Conservation (phyloP, 495 filamentous ascomycete genomes). For the Terfezia boudieri region DNA sequence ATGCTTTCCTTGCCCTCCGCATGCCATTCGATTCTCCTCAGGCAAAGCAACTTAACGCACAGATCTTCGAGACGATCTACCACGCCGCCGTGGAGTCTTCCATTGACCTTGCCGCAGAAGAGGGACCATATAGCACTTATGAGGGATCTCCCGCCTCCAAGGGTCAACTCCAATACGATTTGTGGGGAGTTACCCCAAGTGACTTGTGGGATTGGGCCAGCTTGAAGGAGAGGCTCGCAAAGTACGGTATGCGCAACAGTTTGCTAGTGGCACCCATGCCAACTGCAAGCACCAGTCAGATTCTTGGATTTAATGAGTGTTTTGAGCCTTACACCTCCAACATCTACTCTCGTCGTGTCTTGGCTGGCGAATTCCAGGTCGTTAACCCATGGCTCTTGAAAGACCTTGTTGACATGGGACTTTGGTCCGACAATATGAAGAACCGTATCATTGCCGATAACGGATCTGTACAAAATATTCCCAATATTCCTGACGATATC, state of each 20-base stretch:
- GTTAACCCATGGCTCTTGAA: conserved; percentile 98
- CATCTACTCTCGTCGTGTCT: conserved; percentile 95
- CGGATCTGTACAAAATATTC: conserved; percentile 87
- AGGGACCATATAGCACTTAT: conserved; percentile 73
- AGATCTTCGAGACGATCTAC: conserved; percentile 99
- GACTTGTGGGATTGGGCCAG: conserved; percentile 90
- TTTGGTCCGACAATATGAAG: conserved; percentile 99
- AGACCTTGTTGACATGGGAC: conserved; percentile 89
- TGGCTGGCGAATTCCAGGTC: conserved; percentile 97
- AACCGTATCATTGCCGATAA: conserved; percentile 97
- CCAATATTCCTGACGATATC: conserved; percentile 86
- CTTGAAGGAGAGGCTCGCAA: conserved; percentile 72
- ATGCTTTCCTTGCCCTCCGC: conserved; percentile 91
- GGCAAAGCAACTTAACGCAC: conserved; percentile 79
- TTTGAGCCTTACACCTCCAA: conserved; percentile 99
- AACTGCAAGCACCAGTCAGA: conserved; percentile 87
- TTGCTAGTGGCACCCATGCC: conserved; percentile 94
- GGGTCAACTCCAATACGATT: conserved; percentile 92
- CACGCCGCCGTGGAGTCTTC: conserved; percentile 84
- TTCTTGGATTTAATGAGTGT: conserved; percentile 95
- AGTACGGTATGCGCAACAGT: conserved; percentile 84
- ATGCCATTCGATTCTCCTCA: conserved; percentile 91
- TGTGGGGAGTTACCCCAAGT: conserved; percentile 87
- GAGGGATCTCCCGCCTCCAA: conserved; percentile 84
- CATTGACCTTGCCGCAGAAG: conserved; percentile 55